Evolutionary conservation across 1,139 yeast genomes (phyloP), one percentile per base, ranked within the genome.

Genomic region (Diutina ranongensis): DNA sequence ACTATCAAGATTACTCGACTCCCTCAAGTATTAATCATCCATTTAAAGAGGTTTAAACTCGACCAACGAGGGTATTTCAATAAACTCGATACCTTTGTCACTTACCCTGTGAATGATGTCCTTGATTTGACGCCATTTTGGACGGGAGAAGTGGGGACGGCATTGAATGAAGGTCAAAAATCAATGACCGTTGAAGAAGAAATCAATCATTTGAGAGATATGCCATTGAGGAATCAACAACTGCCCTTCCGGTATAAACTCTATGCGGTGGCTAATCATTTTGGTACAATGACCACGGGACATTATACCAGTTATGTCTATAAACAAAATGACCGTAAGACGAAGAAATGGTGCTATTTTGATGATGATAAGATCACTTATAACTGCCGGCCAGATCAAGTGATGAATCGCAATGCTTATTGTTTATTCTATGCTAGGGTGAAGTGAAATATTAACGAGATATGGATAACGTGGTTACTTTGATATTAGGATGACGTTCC

Each of bases 231-330:
- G 51, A 88, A 85, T 21, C 97, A 88, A 61, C 60, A 61, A 0
- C 83, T 94, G 1, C 96, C 96, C 2, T 88, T 84, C 61, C 67
- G 74, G 33, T 92, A 89, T 60, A 78, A 77, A 52, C 64, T 92
- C 34, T 85, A 80, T 54, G 95, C 84, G 0, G 95, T 89, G 31
- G 92, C 89, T n/a, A 84, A 86, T 54, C 98, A 92, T 62, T 75
- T 70, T 51, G 97, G 98, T 2, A 65, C 69, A 27, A 67, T 89
- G 45, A 76, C 83, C 44, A 87, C 95, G 2, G 97, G 98, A 0
- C 98, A 92, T 62, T 92, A 92, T 60, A 92, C 97, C 0, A 72
- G 95, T 0, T 83, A 79, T 56, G 94, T 87, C 2, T 68, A 79
- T 54, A 84, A 85, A 54, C 59, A 70, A 4, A 67, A 67, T 44